Conservation (phyloP, 2,329 filamentous ascomycete genomes). For the Beauveria bassiana region DNA sequence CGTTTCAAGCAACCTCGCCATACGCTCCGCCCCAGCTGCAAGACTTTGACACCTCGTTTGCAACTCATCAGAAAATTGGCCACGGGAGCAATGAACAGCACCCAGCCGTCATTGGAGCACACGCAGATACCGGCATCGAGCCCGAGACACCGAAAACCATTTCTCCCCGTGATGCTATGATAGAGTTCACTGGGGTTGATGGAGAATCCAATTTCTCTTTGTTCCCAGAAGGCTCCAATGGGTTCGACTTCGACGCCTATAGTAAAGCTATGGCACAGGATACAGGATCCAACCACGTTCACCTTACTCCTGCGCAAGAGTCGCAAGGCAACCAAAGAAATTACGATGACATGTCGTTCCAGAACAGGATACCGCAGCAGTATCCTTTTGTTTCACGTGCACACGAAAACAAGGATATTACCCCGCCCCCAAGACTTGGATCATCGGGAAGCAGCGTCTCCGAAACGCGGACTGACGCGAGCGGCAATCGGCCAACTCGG, state of each 20-base stretch:
- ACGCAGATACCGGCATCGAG: constrained; percentile 30
- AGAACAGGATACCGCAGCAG: constrained; percentile 39
- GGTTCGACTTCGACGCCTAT: constrained; percentile 34
- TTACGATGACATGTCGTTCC: constrained; percentile 25
- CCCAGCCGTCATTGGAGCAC: constrained; percentile 42
- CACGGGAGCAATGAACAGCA: constrained; percentile 55
- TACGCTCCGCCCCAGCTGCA: constrained; percentile 40
- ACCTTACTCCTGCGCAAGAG: constrained; percentile 6
- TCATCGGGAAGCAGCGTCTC: constrained; percentile 34
- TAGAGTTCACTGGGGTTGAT: constrained; percentile 75
- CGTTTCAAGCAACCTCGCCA: constrained; percentile 68
- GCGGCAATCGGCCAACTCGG: constrained; percentile 46
- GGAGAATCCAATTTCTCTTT: constrained; percentile 63
- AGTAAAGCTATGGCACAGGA: constrained; percentile 25
- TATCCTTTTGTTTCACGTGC: constrained; percentile 38
- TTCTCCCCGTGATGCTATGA: constrained; percentile 82
- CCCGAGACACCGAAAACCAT: constrained; percentile 69
- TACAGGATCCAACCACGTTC: constrained; percentile 17
- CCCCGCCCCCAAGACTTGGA: constrained; percentile 29
- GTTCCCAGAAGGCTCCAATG: constrained; percentile 56
- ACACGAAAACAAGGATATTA: constrained; percentile 27
- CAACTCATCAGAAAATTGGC: constrained; percentile 45
- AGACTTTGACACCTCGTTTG: constrained; percentile 31
- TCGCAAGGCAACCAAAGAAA: constrained; percentile 19
- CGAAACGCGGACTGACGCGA: constrained; percentile 23